phyloP scores from a whole-genome alignment of 2,329 filamentous ascomycete genomes.

The Penicillium psychrosexuale region DNA sequence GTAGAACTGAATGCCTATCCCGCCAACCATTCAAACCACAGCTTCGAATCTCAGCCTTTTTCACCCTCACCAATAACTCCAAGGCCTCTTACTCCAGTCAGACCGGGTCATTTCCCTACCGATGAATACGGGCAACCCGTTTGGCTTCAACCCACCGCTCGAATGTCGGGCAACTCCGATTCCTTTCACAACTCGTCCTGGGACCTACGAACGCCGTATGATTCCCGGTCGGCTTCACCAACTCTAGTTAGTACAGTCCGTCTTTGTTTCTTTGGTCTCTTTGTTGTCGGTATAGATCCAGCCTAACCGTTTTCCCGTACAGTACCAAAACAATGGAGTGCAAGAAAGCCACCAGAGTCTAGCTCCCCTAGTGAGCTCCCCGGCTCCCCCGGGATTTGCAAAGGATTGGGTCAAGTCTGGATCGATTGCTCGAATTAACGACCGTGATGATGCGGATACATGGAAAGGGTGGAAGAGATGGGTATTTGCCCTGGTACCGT shows the following conservation, averaged over 20 bases:
- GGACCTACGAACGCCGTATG: constrained; percentile 16
- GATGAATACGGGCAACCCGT: constrained; percentile 23
- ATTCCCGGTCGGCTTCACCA: constrained; percentile 32
- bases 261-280: not conserved
- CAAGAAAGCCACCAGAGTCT: constrained; percentile 36
- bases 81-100: constrained; percentile 21
- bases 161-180: constrained; percentile 21
- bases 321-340: constrained; percentile 23
- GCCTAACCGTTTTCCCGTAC: constrained; percentile 5
- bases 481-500: constrained; percentile 34
- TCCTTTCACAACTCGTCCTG: constrained; percentile 24
- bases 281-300: not conserved
- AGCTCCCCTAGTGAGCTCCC: constrained; percentile 32
- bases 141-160: constrained; percentile 21
- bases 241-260: constrained; percentile 26
- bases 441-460: constrained; percentile 38
- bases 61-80: constrained; percentile 15
- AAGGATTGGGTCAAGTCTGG: constrained; percentile 40
- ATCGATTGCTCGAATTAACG: constrained; percentile 35
- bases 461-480: constrained; percentile 39
- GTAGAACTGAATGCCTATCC: constrained; percentile 24
- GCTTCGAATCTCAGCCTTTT: constrained; percentile 19
- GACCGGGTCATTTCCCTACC: constrained; percentile 22
- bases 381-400: constrained; percentile 29
- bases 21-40: constrained; percentile 13